These are phyloP conservation scores for Sphaerobolus stellatus DNA, from an alignment of 1,284 basidiomycete genomes.

Conservation along the genomic window DNA sequence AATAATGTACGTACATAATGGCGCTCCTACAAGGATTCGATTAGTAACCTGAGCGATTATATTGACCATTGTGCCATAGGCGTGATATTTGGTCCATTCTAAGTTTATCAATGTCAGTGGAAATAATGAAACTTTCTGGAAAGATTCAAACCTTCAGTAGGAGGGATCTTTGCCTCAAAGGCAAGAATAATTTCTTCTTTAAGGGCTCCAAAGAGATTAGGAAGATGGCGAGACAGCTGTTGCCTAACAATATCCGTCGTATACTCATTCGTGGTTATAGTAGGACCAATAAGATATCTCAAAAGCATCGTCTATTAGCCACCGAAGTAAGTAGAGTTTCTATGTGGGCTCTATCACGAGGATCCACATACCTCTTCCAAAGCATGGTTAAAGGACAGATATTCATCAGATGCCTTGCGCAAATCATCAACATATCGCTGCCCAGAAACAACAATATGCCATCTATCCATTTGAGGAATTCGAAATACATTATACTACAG, in stretches of 20 bases:
- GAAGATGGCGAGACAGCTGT: constrained; percentile 35
- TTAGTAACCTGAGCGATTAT: constrained; percentile 20
- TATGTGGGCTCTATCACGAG: not conserved
- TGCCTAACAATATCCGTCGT: constrained; percentile 28
- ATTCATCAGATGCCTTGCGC: constrained; percentile 36
- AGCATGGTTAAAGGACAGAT: constrained; percentile 37
- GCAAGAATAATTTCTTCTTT: constrained; percentile 35
- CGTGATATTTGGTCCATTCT: not conserved
- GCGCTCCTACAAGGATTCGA: constrained; percentile 40
- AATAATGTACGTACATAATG: constrained; percentile 33
- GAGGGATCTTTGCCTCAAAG: constrained; percentile 24
- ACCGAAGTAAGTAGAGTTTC: not conserved
- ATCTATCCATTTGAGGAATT: constrained; percentile 36
- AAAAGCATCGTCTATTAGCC: not conserved
- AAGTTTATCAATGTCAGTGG: not conserved
- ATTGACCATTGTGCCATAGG: not conserved
- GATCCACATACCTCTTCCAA: constrained; percentile 31
- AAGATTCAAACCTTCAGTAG: constrained; percentile 14
- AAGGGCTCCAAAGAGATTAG: constrained; percentile 29
- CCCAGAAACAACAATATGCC: constrained; percentile 41
- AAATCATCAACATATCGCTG: constrained; percentile 41
- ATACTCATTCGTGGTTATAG: constrained; percentile 12
- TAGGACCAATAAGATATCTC: constrained; percentile 9
- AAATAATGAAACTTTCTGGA: not conserved
- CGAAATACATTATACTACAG: constrained; percentile 39